Base-by-base conservation (phyloP, 805 yeast species). In the Brettanomyces custersianus region DNA sequence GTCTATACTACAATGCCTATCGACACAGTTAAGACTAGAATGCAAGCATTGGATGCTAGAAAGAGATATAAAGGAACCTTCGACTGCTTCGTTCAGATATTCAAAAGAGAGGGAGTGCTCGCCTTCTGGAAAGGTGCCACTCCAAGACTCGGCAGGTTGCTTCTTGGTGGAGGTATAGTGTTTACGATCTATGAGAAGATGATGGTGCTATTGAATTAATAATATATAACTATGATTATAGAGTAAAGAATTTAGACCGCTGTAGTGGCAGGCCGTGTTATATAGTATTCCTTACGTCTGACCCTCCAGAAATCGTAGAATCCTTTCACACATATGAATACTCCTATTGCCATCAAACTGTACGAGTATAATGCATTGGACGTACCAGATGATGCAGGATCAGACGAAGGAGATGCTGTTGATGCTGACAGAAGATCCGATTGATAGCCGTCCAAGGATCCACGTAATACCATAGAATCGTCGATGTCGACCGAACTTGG, bases 41-140 rank as follows among this genome's bases (percentile, higher is more conserved):
- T 90, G 96, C 98, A 90, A 65, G 80, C 95, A 16, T 69, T 90
- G 45, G 88, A 84, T 24, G 83, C 95, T 6, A 70, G 70, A 34
- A 68, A 70, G 47, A 60, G 70, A 51, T 92, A 90, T 61, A 56
- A 71, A 1, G 74, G 87, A 32, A 88, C 96, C 1, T 16, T 80
- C 28, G 73, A 90, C 60, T 90, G 97, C 60, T 88, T 94, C 49
- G 72, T 62, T 15, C 77, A 72, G 43, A 78, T 92, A 35, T 80
- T 82, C 58, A 79, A 65, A 52, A 80, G 90, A 37, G 98, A 90
- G 62, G 98, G 98, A 8, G 62, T 88, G 44, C 63, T 74, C 52
- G 82, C 96, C 4, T 86, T 87, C 62, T 90, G 98, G 98, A 85
- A 85, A 61, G 98, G 98, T 42, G 95, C 97, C 24, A 92, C 97